Base-by-base conservation (phyloP, 148 eudicot genomes). In the Amaranthus cruentus region DNA sequence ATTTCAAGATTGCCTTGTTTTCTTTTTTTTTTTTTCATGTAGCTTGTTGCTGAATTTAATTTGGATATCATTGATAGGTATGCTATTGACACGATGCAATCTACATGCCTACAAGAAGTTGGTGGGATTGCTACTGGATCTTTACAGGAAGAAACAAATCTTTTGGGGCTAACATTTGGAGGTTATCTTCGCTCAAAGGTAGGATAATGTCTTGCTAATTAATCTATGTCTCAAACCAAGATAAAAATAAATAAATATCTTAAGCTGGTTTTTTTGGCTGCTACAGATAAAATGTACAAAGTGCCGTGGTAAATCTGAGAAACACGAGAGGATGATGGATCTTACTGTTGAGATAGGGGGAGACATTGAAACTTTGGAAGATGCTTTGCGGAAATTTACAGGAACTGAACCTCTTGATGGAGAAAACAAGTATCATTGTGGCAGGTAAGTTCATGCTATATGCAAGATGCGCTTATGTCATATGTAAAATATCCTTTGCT, bases 161-260 rank as follows among this genome's bases (percentile, higher is more conserved):
- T 92, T 21, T 28, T 86, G 56, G 93, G 98, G 68, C 90, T 92
- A 52, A 90, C 91, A 13, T 92, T 92, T 87, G 96, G 98, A 70
- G 98, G 98, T 47, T 88, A 86, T 76, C 88, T 92, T 58, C 88
- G 88, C 68, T 92, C 98, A 14, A 92, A 88, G 96, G 98, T 92
- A 75, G 70, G 56, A 11, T 59, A 49, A 47, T 38, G 7, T 53
- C 72, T 48, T 81, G 5, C 46, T 21, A 47, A 52, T 68, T 21
- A 6, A 68, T 52, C 6, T 10, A 10, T 65, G 7, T 54, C 56
- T 7, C 10, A 74, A 21, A 56, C 58, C 55, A 7, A 50, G 49
- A 3, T 75, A 38, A 15, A 42, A 4, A 55, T 61, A n/a, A 49
- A 10, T 58, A 13, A n/a, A 18, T 10, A 28, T 43, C n/a, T 42